A percentile compares a stretch with the other conserved stretches of the same genome.
Evolutionary conservation across 2,329 filamentous ascomycete species (phyloP).

Genomic region (Emergomyces pasteurianus): DNA sequence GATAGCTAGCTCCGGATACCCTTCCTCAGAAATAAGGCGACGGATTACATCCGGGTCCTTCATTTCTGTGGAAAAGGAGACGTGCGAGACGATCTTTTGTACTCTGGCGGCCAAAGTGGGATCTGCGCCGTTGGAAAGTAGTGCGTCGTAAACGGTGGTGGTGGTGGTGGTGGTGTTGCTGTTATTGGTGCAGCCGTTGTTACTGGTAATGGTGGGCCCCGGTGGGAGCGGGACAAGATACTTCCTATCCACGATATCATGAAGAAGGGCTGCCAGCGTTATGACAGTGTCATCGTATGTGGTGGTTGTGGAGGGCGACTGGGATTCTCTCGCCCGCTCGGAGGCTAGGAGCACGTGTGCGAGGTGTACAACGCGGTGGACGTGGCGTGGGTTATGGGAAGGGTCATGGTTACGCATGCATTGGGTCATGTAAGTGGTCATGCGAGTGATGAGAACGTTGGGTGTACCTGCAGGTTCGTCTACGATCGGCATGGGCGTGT

Average conservation of each 20-base stretch:
- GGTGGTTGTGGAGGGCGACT: slow-evolving; percentile 2
- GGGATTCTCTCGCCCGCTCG: slow-evolving; percentile 17
- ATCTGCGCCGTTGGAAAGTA: slow-evolving; percentile 38
- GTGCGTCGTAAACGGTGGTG: slow-evolving; percentile 12
- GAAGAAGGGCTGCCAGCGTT: slow-evolving; percentile 61
- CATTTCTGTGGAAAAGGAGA: slow-evolving; percentile 66
- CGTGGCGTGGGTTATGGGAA: slow-evolving; percentile 52
- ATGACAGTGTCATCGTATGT: slow-evolving; percentile 45
- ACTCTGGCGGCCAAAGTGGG: slow-evolving; percentile 51
- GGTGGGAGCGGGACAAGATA: slow-evolving; percentile 50
- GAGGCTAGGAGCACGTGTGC: slow-evolving; percentile 62
- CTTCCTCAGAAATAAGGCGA: slow-evolving; percentile 42
- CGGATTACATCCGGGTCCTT: slow-evolving; percentile 48
- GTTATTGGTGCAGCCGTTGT: too few relatives aligned
- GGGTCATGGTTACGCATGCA: slow-evolving; percentile 45
- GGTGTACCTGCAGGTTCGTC: neutral
- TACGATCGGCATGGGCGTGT: neutral
- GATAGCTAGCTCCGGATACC: slow-evolving; percentile 62
- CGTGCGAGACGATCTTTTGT: slow-evolving; percentile 60
- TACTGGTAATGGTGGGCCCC: slow-evolving; percentile 4
- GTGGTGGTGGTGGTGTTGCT: slow-evolving; percentile 6
- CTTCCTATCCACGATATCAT: slow-evolving; percentile 82
- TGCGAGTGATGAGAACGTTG: neutral
- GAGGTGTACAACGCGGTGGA: neutral
- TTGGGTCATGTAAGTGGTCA: slow-evolving; percentile 4